Base-by-base conservation (phyloP, 2,329 filamentous ascomycete species). In the Phaeomoniella chlamydospora region DNA sequence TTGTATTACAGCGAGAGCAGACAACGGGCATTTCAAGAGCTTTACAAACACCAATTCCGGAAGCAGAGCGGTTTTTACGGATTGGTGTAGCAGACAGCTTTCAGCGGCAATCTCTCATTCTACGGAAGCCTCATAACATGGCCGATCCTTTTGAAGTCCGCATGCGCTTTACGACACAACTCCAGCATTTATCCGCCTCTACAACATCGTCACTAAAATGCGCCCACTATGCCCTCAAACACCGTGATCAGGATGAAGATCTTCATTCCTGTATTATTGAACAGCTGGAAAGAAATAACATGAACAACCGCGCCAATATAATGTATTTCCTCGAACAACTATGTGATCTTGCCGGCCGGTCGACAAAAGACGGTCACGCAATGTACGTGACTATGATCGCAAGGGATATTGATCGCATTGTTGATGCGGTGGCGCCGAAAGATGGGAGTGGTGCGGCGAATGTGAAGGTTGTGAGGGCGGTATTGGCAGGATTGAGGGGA, bases 271-370 rank as follows among this genome's bases (percentile, higher is more conserved):
- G 92, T 59, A 96, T 98, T 49, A 62, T 98, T 31, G 90, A 98
- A 61, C 88, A 96, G 58, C 70, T 98, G 18, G 88, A 96, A 58
- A 72, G 76, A 50, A 93, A 84, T 46, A 88, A 83, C 46, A 93
- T 98, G 81, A 98, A 98, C 59, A 93, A 80, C 35, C 73, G 88
- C 41, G 92, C 90, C 40, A 98, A 98, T 55, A 96, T 98, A 56
- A 93, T 98, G 81, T 98, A 93, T 61, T 98, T 98, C 59, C 80
- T 98, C 52, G 88, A 96, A 52, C 81, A 88, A 47, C 83, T 98
- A 46, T 82, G 92, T 53, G 88, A 96, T 53, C 70, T 85, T 60
- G 82, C 85, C 15, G 22, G 22, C 22, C 22, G 22, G n/a, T n/a
- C 22, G 6, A 70, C 74, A 43, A 80, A 77, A 45, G 82, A 85